Evolutionary conservation across 208 protist species (phyloP).

Genomic region (Angomonas ambiguus): DNA sequence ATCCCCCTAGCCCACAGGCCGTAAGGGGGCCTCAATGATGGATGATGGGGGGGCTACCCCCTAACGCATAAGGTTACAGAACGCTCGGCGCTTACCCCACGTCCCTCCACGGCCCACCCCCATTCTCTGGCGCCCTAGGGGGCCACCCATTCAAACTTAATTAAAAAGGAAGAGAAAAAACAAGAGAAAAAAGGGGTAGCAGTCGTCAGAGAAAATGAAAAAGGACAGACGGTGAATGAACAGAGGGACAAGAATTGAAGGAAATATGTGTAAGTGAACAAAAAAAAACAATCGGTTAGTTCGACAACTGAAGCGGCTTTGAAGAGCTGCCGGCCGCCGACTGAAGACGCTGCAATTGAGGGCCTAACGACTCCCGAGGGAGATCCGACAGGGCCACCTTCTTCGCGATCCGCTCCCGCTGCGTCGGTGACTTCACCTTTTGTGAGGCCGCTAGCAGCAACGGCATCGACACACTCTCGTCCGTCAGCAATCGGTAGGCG

Average conservation of each 20-base stretch:
- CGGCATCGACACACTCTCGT: conserved; percentile 45
- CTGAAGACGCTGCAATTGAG: not conserved
- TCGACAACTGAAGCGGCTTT: not conserved
- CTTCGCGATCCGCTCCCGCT: conserved; percentile 50
- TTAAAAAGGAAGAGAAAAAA: not conserved
- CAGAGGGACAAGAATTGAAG: too few species aligned
- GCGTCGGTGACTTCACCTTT: conserved; percentile 36
- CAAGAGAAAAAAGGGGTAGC: not conserved
- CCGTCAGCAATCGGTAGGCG: conserved; percentile 56
- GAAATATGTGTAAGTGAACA: not conserved
- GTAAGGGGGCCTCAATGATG: not conserved
- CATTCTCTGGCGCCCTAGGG: too few species aligned
- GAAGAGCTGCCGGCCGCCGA: not conserved
- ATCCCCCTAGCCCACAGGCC: not conserved
- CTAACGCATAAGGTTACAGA: too few species aligned
- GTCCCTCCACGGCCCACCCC: too few species aligned
- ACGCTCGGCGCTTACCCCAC: too few species aligned
- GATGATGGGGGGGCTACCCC: too few species aligned
- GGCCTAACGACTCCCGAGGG: conserved; percentile 42
- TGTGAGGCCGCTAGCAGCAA: conserved; percentile 50
- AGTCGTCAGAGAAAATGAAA: too few species aligned
- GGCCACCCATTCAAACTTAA: not conserved
- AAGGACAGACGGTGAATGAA: too few species aligned
- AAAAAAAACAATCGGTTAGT: not conserved
- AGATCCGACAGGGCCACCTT: conserved; percentile 42